Base-by-base conservation (phyloP, 257 asterid species). In the Lycium barbarum region DNA sequence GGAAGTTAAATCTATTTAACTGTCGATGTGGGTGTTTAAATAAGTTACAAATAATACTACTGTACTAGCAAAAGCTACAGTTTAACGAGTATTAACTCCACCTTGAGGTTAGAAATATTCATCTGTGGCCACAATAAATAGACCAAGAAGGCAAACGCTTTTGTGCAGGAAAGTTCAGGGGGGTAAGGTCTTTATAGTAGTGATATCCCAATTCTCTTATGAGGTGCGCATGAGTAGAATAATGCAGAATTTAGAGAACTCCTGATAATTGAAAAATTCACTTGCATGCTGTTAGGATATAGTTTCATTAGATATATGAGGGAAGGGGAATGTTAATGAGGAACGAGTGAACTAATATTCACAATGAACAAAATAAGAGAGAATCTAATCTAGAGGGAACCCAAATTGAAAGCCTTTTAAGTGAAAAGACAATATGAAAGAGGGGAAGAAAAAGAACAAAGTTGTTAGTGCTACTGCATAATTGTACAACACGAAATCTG, bases 371-470 rank as follows among this genome's bases (percentile, higher is more conserved):
- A 14, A 76, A 74, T 11, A 74, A 26, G 62, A 71, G 18, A 72
- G 36, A 51, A 76, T 53, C 65, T 76, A 76, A 53, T 76, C 82
- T 53, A 76, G 9, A 76, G 59, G 22, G 62, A 76, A 17, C 62
- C 82, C 9, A 76, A 51, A 76, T 53, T 76, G 82, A 76, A 54
- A 76, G 63, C 47, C 82, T 76, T 76, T 14, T 47, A 22, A 51
- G 49, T 51, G 63, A 76, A 72, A 72, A 9, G 17, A 76, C 15
- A 26, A 4, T 47, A 76, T 14, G 63, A 33, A 76, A 76, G 63
- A 76, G 22, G 8, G 82, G 49, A 76, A 53, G 47, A 26, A 51
- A 53, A 20, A 53, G 51, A 76, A 26, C 33, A 26, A 26, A 26
- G 33, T 26, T 76, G 45, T 14, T 45, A 22, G 26, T n/a, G 26